A percentile compares a stretch with the other conserved stretches of the same genome.
Conservation (phyloP, 768 basidiomycete species). For the Tylopilus balloui region DNA sequence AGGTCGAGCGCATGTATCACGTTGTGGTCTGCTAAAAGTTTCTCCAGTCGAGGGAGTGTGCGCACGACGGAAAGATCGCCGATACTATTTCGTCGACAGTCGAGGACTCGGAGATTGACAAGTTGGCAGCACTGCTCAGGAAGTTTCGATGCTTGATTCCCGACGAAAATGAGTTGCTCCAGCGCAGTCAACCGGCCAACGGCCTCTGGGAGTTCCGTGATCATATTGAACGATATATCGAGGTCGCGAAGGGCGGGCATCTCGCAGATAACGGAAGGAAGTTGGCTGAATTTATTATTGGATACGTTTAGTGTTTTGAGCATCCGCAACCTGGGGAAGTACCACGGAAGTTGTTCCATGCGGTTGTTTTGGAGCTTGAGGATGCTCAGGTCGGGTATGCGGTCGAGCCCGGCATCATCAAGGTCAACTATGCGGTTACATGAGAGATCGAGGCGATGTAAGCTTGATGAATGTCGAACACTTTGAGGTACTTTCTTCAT, state of each 20-base stretch:
- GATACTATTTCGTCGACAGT: conserved; percentile 84
- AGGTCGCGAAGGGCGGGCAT: conserved; percentile 75
- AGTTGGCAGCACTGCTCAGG: conserved; percentile 59
- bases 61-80: conserved; percentile 67
- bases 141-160: conserved; percentile 73
- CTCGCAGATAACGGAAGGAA: conserved; percentile 73
- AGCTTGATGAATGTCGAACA: conserved; percentile 65
- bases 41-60: conserved; percentile 63
- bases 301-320: conserved; percentile 86
- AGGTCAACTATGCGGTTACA: conserved; percentile 89
- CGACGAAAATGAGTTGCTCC: conserved; percentile 74
- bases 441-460: conserved; percentile 82
- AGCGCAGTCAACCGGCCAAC: conserved; percentile 67
- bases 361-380: conserved; percentile 89
- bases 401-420: conserved; percentile 78
- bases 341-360: conserved; percentile 79
- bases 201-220: conserved; percentile 74
- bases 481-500: conserved; percentile 90
- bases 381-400: conserved; percentile 61
- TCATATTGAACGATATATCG: conserved; percentile 92
- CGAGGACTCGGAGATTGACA: conserved; percentile 60
- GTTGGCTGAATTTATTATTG: conserved; percentile 83
- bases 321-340: conserved; percentile 68
- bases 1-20: conserved; percentile 75
- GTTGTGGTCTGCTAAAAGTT: conserved; percentile 79